phyloP scores from a whole-genome alignment of 495 filamentous ascomycete genomes.

The Clohesyomyces aquaticus region DNA sequence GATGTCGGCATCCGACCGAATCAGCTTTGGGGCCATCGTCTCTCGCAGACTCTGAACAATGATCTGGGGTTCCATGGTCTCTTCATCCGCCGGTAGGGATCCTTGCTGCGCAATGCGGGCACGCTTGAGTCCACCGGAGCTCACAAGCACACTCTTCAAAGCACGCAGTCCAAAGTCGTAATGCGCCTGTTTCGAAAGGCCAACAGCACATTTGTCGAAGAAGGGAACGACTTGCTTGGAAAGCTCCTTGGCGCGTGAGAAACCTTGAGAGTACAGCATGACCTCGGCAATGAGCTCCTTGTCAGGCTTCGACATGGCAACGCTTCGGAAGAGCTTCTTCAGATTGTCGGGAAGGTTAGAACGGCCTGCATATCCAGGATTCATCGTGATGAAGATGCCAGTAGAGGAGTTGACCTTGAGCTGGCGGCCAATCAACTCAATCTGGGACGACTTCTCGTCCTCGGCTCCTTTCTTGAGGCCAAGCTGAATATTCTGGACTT shows the following conservation, averaged over 20 bases:
- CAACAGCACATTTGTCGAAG: constrained; percentile 83
- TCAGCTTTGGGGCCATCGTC: constrained; percentile 96
- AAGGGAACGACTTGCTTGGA: constrained; percentile 96
- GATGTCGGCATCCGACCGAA: constrained; percentile 82
- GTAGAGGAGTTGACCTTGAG: constrained; percentile 87
- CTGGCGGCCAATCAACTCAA: constrained; percentile 89
- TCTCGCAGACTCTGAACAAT: constrained; percentile 98
- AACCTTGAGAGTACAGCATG: constrained; percentile 99
- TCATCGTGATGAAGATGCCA: constrained; percentile 99
- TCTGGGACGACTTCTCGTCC: constrained; percentile 78
- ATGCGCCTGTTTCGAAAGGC: constrained; percentile 92
- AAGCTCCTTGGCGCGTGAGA: constrained; percentile 89
- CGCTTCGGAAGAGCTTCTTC: constrained; percentile 98
- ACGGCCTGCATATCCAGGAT: constrained; percentile 96
- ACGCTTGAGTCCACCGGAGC: constrained; percentile 94
- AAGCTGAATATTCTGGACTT: constrained; percentile 98
- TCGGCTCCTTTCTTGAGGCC: constrained; percentile 80
- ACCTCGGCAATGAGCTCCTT: constrained; percentile 99
- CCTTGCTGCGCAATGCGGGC: constrained; percentile 61
- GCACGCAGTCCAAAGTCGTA: constrained; percentile 98
- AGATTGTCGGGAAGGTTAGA: constrained; percentile 98
- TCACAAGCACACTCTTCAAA: constrained; percentile 96
- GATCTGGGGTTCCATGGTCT: constrained; percentile 91
- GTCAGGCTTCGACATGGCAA: constrained; percentile 99
- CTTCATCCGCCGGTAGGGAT: constrained; percentile 66